phyloP scores from a whole-genome alignment of 495 filamentous ascomycete species.

The Penicillium macrosclerotiorum region DNA sequence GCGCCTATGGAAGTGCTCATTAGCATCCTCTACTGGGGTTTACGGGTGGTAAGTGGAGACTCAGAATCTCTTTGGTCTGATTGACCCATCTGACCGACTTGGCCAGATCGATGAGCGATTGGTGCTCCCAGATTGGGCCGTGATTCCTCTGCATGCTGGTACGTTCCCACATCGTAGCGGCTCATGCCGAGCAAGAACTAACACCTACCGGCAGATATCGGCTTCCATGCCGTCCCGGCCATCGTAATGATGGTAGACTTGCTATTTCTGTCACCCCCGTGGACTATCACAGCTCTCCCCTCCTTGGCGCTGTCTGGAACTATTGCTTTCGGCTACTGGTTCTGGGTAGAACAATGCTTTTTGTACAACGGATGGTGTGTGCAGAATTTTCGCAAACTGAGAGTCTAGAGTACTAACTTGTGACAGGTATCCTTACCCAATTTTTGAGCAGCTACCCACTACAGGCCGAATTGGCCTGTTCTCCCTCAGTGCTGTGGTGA shows the following conservation, averaged over 20 bases:
- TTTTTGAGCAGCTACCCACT: constrained; percentile 64
- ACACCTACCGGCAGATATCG: constrained; percentile 53
- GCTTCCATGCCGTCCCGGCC: constrained; percentile 77
- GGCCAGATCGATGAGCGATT: constrained; percentile 62
- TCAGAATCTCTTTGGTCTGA: not conserved
- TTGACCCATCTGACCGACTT: constrained; percentile 1
- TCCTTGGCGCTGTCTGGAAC: constrained; percentile 59
- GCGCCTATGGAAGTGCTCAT: constrained; percentile 81
- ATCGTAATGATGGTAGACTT: constrained; percentile 70
- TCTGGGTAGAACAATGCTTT: constrained; percentile 83
- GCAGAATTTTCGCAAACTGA: not conserved
- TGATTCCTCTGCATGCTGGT: constrained; percentile 46
- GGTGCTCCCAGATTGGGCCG: constrained; percentile 52
- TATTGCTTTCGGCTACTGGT: constrained; percentile 78
- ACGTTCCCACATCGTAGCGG: constrained; percentile 8
- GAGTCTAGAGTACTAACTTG: constrained; percentile 8
- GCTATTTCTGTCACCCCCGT: constrained; percentile 76
- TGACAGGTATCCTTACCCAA: constrained; percentile 80
- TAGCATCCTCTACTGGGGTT: constrained; percentile 80
- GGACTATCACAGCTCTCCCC: constrained; percentile 63
- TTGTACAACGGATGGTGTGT: constrained; percentile 69
- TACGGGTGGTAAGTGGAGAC: constrained; percentile 46
- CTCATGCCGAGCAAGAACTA: constrained; percentile 2
- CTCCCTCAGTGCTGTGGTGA: constrained; percentile 61
- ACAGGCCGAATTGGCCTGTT: constrained; percentile 67